phyloP scores from a whole-genome alignment of 1,284 basidiomycete genomes.

The Puccinia horiana region DNA sequence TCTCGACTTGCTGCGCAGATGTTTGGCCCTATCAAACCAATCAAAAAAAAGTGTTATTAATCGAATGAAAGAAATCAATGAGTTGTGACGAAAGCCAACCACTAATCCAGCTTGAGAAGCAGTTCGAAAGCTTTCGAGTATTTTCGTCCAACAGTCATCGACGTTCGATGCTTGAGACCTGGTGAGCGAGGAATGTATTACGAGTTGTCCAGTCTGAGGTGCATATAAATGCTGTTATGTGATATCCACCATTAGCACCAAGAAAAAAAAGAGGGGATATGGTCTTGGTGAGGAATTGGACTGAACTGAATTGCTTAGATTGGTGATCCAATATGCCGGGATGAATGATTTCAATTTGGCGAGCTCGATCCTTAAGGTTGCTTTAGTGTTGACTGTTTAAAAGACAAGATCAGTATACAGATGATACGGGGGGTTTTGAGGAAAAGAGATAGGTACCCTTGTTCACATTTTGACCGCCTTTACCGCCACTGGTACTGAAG shows the following conservation, averaged over 20 bases:
- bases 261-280: background rate
- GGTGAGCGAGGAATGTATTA: slow-evolving; percentile 45
- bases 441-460: slow-evolving; percentile 7
- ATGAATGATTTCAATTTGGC: background rate
- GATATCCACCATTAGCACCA: background rate
- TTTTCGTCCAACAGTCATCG: slow-evolving; percentile 45
- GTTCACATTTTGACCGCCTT: slow-evolving; percentile 49
- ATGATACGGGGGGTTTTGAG: background rate
- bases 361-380: slow-evolving; percentile 21
- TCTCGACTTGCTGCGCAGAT: background rate
- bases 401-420: background rate
- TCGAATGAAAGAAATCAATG: background rate
- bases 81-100: background rate
- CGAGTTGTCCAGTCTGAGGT: slow-evolving; percentile 11
- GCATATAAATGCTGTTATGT: slow-evolving; percentile 34
- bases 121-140: slow-evolving; percentile 6
- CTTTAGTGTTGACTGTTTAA: slow-evolving; percentile 40
- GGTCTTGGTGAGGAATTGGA: background rate
- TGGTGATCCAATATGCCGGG: slow-evolving; percentile 44
- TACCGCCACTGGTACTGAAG: slow-evolving; percentile 43
- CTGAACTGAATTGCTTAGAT: slow-evolving; percentile 34
- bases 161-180: slow-evolving; percentile 34
- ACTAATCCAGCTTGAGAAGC: slow-evolving; percentile 22
- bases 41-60: background rate
- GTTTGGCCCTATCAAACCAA: slow-evolving; percentile 20